These are phyloP conservation scores for Colletotrichum sp. DNA, from an alignment of 2,329 filamentous ascomycete species.

Conservation along the genomic window DNA sequence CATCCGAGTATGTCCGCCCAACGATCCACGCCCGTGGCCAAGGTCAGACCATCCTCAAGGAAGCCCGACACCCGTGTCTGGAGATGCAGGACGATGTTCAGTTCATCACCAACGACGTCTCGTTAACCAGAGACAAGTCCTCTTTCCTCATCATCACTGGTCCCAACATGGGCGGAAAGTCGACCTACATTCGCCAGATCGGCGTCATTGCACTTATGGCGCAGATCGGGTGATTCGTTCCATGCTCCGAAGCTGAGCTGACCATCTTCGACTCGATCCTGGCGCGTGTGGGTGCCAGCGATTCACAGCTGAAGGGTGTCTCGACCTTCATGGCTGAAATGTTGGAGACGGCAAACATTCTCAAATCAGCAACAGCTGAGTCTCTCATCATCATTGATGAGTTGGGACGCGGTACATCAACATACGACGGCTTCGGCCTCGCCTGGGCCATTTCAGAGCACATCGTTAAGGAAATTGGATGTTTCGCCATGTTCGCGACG, in stretches of 20 bases:
- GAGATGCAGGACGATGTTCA: slow-evolving; percentile 98
- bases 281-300: slow-evolving; percentile 91
- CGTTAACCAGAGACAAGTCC: slow-evolving; percentile 76
- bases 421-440: slow-evolving; percentile 98
- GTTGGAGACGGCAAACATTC: slow-evolving; percentile 97
- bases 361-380: slow-evolving; percentile 94
- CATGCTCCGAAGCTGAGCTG: slow-evolving; percentile 86
- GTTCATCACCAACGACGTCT: slow-evolving; percentile 97
- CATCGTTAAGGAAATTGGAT: slow-evolving; percentile 93
- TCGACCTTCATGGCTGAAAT: slow-evolving; percentile 99
- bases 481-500: slow-evolving; percentile 93
- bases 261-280: slow-evolving; percentile 98
- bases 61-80: slow-evolving; percentile 95
- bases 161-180: slow-evolving; percentile 99
- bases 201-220: slow-evolving; percentile 98
- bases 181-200: slow-evolving; percentile 96
- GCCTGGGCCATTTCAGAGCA: slow-evolving; percentile 99
- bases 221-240: slow-evolving; percentile 95
- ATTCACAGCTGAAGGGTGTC: slow-evolving; percentile 96
- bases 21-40: slow-evolving; percentile 88
- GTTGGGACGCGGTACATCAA: slow-evolving; percentile 93
- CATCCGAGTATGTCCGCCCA: slow-evolving; percentile 87
- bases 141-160: slow-evolving; percentile 97
- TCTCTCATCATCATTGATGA: slow-evolving; percentile 99
- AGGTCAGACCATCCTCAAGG: slow-evolving; percentile 87